Evolutionary conservation across 2,329 filamentous ascomycete species (phyloP).

Genomic region (Trichoderma harzianum): DNA sequence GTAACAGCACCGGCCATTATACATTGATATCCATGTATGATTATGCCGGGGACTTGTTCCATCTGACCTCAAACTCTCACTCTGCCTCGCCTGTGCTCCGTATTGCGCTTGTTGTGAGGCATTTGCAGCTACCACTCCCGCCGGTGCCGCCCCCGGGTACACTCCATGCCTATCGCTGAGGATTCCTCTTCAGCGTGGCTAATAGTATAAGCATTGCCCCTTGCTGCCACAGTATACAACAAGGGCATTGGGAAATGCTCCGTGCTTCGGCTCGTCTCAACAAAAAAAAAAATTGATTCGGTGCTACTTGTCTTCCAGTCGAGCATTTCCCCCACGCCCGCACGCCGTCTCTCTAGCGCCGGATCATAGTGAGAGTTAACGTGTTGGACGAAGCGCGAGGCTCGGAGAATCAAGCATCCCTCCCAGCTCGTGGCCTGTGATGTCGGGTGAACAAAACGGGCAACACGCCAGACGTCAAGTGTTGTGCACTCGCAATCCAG

Average conservation of each 20-base stretch:
- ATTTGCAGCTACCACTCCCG: not conserved
- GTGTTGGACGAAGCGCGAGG: not conserved
- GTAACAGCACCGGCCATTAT: not conserved
- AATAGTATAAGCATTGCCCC: not conserved
- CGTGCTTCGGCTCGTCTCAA: constrained; percentile 16
- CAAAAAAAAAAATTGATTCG: constrained; percentile 15
- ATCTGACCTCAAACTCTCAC: not conserved
- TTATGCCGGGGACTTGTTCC: not conserved
- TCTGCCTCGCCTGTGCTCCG: not conserved
- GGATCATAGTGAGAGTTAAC: not conserved
- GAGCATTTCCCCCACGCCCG: constrained; percentile 11
- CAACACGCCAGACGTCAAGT: not conserved
- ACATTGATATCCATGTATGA: not conserved
- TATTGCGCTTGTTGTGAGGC: not conserved
- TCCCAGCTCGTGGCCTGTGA: not conserved
- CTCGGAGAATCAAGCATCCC: not conserved
- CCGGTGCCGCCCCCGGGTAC: not conserved
- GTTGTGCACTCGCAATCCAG: not conserved
- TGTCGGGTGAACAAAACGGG: not conserved
- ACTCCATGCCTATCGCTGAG: not conserved
- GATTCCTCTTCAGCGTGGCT: not conserved
- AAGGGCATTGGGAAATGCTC: not conserved
- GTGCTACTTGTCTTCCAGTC: not conserved
- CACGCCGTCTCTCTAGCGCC: not conserved
- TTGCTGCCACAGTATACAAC: not conserved